Percentiles rank a stretch among this genome's conserved stretches.
Conservation (phyloP, 768 basidiomycete species). For the Ephemerocybe angulata region DNA sequence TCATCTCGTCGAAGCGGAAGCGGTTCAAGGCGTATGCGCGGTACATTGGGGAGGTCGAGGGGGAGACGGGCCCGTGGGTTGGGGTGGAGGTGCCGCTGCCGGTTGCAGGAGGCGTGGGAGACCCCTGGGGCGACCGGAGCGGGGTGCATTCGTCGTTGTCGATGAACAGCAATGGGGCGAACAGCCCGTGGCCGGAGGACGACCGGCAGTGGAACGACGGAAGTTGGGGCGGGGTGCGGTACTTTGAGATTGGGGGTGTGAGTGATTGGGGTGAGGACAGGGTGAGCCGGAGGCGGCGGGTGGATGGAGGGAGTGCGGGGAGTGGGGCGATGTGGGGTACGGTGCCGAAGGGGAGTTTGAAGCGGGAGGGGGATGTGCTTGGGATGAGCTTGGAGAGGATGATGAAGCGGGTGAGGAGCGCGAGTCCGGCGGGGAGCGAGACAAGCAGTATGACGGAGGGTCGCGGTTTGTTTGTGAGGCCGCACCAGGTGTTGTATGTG, state of each 20-base stretch:
- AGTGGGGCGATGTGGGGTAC: constrained; percentile 16
- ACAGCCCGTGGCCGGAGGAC: constrained; percentile 27
- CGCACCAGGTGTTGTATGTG: constrained; percentile 84
- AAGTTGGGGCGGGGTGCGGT: constrained; percentile 73
- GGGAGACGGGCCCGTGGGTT: constrained; percentile 83
- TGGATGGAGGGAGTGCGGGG: constrained; percentile 33
- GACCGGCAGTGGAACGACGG: constrained; percentile 88
- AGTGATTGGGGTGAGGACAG: constrained; percentile 63
- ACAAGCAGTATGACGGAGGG: constrained; percentile 48
- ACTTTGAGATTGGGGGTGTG: constrained; percentile 68
- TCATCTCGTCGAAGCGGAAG: constrained; percentile 77
- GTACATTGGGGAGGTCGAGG: constrained; percentile 84
- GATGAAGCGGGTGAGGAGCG: constrained; percentile 70
- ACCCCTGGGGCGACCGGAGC: constrained; percentile 38
- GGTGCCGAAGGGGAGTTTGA: constrained; percentile 26
- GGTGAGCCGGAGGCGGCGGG: constrained; percentile 41
- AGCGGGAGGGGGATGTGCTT: constrained; percentile 42
- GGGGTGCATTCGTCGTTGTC: constrained; percentile 5
- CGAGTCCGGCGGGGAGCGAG: constrained; percentile 62
- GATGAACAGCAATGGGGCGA: not conserved
- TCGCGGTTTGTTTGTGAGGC: constrained; percentile 77
- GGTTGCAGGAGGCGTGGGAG: constrained; percentile 24
- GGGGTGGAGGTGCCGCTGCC: constrained; percentile 82
- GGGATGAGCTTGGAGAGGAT: constrained; percentile 54
- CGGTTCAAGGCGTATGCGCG: constrained; percentile 84